Evolutionary conservation across 768 basidiomycete species (phyloP).

Genomic region (Pleurotus sapidus): DNA sequence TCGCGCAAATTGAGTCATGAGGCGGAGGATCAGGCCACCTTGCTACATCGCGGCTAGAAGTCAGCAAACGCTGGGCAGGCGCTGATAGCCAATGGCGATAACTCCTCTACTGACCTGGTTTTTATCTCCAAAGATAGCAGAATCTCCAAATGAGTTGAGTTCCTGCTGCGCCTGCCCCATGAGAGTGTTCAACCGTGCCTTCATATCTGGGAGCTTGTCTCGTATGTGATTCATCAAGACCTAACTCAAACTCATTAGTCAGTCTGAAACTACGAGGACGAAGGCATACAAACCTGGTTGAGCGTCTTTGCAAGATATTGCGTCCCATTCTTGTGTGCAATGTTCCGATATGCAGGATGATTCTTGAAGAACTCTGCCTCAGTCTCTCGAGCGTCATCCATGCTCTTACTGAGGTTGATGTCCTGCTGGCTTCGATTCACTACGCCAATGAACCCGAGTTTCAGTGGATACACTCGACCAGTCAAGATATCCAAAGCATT

Average conservation of each 20-base stretch:
- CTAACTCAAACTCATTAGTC: constrained; percentile 26
- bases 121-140: constrained; percentile 87
- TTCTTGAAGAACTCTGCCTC: constrained; percentile 90
- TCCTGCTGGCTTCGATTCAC: constrained; percentile 98
- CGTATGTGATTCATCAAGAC: constrained; percentile 97
- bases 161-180: constrained; percentile 99
- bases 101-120: constrained; percentile 56
- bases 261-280: neutral
- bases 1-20: constrained; percentile 98
- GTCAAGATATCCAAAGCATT: constrained; percentile 96
- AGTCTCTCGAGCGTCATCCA: constrained; percentile 79
- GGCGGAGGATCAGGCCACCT: constrained; percentile 85
- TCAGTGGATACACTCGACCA: constrained; percentile 95
- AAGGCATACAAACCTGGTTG: constrained; percentile 66
- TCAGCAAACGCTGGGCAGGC: too few species aligned
- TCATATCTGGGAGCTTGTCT: constrained; percentile 99
- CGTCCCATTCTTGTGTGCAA: constrained; percentile 97
- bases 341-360: constrained; percentile 91
- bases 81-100: neutral
- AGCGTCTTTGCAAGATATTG: constrained; percentile 90
- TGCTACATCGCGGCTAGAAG: constrained; percentile 40
- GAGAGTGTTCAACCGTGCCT: constrained; percentile 92
- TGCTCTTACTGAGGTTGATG: constrained; percentile 83
- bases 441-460: constrained; percentile 96
- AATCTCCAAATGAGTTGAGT: constrained; percentile 92